Percentiles rank a stretch among this genome's conserved stretches.
These are phyloP conservation scores for Penicillium paxilli DNA, from an alignment of 495 filamentous ascomycete genomes.

Conservation along the genomic window DNA sequence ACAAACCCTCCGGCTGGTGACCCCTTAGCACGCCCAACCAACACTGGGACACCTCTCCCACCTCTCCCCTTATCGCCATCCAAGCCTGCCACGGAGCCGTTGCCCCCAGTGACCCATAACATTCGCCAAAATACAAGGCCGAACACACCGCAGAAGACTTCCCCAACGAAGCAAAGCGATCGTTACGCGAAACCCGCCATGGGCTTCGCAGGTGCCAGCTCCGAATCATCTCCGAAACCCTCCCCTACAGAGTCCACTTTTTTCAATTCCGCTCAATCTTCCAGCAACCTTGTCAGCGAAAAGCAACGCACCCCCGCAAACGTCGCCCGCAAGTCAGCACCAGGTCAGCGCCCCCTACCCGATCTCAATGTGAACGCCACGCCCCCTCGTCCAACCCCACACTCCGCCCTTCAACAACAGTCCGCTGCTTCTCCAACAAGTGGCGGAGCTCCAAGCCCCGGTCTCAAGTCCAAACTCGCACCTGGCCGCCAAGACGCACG, in stretches of 20 bases:
- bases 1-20: background rate
- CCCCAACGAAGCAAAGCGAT: constrained; percentile 6
- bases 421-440: constrained; percentile 1
- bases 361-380: constrained; percentile 1
- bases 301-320: constrained; percentile 44
- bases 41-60: constrained; percentile 9
- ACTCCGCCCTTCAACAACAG: constrained; percentile 5
- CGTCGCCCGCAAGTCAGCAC: constrained; percentile 7
- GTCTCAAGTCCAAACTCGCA: constrained; percentile 28
- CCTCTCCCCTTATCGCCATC: constrained; percentile 9
- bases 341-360: constrained; percentile 13
- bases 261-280: background rate
- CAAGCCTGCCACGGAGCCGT: constrained; percentile 5
- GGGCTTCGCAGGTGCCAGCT: constrained; percentile 3
- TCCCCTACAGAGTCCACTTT: background rate
- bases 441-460: constrained; percentile 1
- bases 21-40: constrained; percentile 8
- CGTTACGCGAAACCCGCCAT: constrained; percentile 12
- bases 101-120: constrained; percentile 3
- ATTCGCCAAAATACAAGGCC: background rate
- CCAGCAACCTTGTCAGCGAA: constrained; percentile 35
- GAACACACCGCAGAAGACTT: constrained; percentile 1
- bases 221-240: background rate
- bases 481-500: constrained; percentile 14
- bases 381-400: background rate